phyloP scores from a whole-genome alignment of 306 rosid species.

The Cicer pinnatifidum region DNA sequence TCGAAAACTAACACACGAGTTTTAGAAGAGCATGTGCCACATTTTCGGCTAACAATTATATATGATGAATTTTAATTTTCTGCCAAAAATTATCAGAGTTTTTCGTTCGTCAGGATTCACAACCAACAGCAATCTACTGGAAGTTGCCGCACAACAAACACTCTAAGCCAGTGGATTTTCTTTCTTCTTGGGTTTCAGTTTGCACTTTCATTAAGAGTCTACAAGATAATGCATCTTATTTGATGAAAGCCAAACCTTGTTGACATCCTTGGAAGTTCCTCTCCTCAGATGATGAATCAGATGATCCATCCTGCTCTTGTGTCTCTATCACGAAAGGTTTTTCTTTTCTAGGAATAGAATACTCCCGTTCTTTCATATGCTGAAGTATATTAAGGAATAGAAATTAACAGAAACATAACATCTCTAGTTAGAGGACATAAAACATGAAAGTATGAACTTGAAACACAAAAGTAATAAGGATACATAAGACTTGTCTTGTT shows the following conservation, averaged over 20 bases:
- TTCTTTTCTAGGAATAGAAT: conserved; percentile 51
- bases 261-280: conserved; percentile 46
- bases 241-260: conserved; percentile 55
- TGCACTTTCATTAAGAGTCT: conserved; percentile 39
- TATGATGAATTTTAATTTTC: conserved; percentile 17
- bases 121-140: conserved; percentile 24
- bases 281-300: conserved; percentile 68
- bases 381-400: conserved; percentile 68
- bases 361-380: conserved; percentile 53
- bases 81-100: not conserved
- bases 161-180: not conserved
- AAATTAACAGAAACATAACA: conserved; percentile 48
- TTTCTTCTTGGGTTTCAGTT: not conserved
- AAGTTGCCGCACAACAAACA: conserved; percentile 27
- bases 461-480: conserved; percentile 55
- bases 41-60: not conserved
- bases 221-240: conserved; percentile 41
- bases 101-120: conserved; percentile 28
- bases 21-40: conserved; percentile 26
- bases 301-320: conserved; percentile 51
- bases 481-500: conserved; percentile 60
- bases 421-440: conserved; percentile 37
- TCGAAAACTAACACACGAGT: conserved; percentile 25
- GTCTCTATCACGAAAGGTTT: conserved; percentile 46
- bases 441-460: conserved; percentile 38